Evolutionary conservation across 2,329 filamentous ascomycete species (phyloP).

Genomic region (Zasmidium cellare): DNA sequence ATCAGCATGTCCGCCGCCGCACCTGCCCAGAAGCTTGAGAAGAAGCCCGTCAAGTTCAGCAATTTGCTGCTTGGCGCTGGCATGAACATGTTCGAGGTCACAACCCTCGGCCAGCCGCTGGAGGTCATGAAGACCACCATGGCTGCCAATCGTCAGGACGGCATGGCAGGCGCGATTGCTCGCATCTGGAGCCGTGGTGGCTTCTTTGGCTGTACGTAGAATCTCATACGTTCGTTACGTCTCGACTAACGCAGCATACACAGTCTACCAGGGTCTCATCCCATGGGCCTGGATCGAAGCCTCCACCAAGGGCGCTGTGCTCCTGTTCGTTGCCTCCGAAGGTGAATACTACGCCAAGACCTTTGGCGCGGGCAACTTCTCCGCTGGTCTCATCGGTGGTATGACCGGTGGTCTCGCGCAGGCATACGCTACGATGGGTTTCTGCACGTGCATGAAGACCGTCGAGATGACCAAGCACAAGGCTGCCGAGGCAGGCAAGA

Average conservation of each 20-base stretch:
- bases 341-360: conserved; percentile 87
- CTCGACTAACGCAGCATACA: conserved; percentile 8
- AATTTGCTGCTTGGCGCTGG: conserved; percentile 93
- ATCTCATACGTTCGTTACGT: not conserved
- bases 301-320: conserved; percentile 97
- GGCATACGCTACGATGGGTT: conserved; percentile 99
- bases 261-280: conserved; percentile 99
- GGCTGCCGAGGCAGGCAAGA: conserved; percentile 76
- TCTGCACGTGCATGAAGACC: conserved; percentile 99
- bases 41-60: conserved; percentile 99
- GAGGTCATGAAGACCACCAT: conserved; percentile 99
- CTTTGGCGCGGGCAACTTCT: conserved; percentile 80
- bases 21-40: conserved; percentile 67
- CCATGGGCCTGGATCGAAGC: conserved; percentile 99
- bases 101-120: conserved; percentile 75
- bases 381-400: conserved; percentile 84
- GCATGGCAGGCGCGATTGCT: conserved; percentile 75
- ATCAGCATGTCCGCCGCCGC: conserved; percentile 38
- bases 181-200: conserved; percentile 95
- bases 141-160: conserved; percentile 92
- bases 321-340: conserved; percentile 98
- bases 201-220: conserved; percentile 81
- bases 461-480: conserved; percentile 99
- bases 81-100: conserved; percentile 92
- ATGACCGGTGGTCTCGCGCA: conserved; percentile 94